Conservation (phyloP, 2,329 filamentous ascomycete genomes). For the Clonostachys solani region DNA sequence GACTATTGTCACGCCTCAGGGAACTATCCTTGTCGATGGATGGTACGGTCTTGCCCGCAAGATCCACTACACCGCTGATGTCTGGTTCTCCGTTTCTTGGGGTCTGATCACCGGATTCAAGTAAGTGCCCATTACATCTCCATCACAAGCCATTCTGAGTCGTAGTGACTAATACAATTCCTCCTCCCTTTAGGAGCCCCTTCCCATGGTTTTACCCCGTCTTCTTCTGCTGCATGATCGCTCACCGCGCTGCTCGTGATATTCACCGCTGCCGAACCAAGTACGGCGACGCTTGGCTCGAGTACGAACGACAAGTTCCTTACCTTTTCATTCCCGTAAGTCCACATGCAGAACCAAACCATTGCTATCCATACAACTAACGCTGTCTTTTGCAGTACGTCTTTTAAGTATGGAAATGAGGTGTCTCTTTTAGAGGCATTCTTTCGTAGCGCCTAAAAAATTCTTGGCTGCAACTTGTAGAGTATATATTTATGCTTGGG, state of each 20-base stretch:
- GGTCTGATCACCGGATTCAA: constrained; percentile 46
- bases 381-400: constrained; percentile 25
- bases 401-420: constrained; percentile 20
- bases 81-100: constrained; percentile 45
- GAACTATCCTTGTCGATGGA: constrained; percentile 76
- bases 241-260: constrained; percentile 72
- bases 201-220: constrained; percentile 90
- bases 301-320: constrained; percentile 75
- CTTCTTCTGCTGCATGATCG: constrained; percentile 80
- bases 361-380: constrained; percentile 6
- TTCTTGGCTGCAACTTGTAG: no score
- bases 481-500: not conserved
- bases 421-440: no score
- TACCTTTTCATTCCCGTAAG: constrained; percentile 77
- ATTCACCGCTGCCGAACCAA: constrained; percentile 72
- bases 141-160: no score
- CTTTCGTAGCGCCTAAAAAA: no score
- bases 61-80: constrained; percentile 45
- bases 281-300: constrained; percentile 77
- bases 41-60: constrained; percentile 78
- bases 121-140: constrained; percentile 15
- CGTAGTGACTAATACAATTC: no score
- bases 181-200: constrained; percentile 45
- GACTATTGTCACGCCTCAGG: constrained; percentile 67
- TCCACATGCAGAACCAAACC: constrained; percentile 2